phyloP scores from a whole-genome alignment of 306 rosid genomes.

The Cyclanthera cordifolia region DNA sequence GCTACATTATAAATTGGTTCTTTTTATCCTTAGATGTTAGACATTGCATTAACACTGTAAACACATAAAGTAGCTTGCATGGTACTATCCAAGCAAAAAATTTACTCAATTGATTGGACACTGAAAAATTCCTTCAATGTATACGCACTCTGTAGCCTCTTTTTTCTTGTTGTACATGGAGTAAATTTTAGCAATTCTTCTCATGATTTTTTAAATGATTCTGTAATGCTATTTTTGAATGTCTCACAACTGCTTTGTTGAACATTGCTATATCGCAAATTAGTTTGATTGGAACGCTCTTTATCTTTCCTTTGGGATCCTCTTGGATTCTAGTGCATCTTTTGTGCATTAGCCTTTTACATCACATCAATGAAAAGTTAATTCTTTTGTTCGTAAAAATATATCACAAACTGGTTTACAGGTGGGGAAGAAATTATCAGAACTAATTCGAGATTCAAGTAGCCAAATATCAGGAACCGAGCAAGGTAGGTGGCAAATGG shows the following conservation, averaged over 20 bases:
- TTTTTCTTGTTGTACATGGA: background rate
- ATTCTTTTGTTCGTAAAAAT: no score
- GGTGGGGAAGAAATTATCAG: conserved; percentile 95
- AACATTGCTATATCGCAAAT: background rate
- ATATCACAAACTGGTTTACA: conserved; percentile 17
- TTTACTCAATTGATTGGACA: background rate
- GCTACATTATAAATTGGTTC: background rate
- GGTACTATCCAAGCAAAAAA: background rate
- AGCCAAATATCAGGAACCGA: conserved; percentile 67
- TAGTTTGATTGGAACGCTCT: background rate
- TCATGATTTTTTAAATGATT: background rate
- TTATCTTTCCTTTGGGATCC: no score
- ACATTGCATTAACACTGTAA: background rate
- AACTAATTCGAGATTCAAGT: conserved; percentile 85
- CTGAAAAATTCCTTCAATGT: background rate
- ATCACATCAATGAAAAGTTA: no score
- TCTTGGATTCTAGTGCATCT: no score
- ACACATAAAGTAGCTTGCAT: background rate
- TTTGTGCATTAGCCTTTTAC: no score
- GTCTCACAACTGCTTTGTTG: background rate
- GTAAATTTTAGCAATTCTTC: background rate
- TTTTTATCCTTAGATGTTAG: background rate
- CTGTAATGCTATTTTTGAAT: background rate
- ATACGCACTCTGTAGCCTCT: background rate
- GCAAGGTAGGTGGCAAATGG: conserved; percentile 97